phyloP scores from a whole-genome alignment of 2,329 filamentous ascomycete genomes.

The Coleophoma cylindrospora region DNA sequence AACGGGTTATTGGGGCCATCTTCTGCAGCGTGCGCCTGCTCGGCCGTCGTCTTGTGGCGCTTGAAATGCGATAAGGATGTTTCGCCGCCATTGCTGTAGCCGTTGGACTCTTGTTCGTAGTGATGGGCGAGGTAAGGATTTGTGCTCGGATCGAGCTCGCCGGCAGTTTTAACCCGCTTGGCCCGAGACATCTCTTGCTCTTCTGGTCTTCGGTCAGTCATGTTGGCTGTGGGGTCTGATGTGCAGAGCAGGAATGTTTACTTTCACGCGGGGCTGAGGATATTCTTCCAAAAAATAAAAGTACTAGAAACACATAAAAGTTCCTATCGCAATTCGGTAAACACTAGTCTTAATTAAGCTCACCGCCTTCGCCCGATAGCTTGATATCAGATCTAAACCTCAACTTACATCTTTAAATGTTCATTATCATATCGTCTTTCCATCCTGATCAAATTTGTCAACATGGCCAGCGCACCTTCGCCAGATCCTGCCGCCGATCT shows the following conservation, averaged over 20 bases:
- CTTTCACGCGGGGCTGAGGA: conserved; percentile 18
- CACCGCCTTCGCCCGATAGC: conserved; percentile 6
- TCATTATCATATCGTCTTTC: neutral
- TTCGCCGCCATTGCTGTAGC: conserved; percentile 27
- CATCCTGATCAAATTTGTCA: conserved; percentile 2
- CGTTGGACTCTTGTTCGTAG: conserved; percentile 50
- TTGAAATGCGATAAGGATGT: conserved; percentile 57
- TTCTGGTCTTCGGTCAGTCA: conserved; percentile 53
- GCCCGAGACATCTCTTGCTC: conserved; percentile 40
- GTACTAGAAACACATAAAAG: neutral
- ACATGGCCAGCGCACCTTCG: conserved; percentile 25
- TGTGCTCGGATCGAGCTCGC: conserved; percentile 42
- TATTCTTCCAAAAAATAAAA: neutral
- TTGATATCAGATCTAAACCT: neutral
- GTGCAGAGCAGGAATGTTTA: conserved; percentile 16
- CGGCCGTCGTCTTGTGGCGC: conserved; percentile 75
- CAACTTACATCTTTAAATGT: neutral
- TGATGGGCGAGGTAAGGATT: conserved; percentile 94
- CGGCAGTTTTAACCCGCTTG: conserved; percentile 34
- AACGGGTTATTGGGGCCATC: conserved; percentile 82
- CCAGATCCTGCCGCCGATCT: conserved; percentile 25
- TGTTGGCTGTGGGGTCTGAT: conserved; percentile 23
- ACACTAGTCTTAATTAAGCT: conserved; percentile 1
- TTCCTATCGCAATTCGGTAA: neutral
- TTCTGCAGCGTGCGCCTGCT: conserved; percentile 69